These are phyloP conservation scores for Artemisia annua DNA, from an alignment of 129 eudicot genomes.

Conservation along the genomic window DNA sequence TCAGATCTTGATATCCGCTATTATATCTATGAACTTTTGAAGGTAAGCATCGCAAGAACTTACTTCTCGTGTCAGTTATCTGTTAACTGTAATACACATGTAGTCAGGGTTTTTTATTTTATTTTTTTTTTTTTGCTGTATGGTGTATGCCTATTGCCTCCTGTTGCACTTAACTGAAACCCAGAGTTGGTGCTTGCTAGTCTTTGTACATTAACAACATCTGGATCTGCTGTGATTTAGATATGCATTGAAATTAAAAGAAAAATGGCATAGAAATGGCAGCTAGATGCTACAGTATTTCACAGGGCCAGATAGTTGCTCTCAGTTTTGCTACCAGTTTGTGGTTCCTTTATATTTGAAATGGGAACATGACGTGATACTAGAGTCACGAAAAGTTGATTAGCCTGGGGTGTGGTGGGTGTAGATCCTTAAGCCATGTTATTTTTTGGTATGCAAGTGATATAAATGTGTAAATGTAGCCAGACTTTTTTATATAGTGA, in stretches of 20 bases:
- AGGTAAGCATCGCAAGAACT: conserved; percentile 44
- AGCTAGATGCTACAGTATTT: background rate
- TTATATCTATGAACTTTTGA: conserved; percentile 83
- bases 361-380: background rate
- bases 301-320: background rate
- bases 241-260: background rate
- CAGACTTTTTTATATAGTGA: background rate
- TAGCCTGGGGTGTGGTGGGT: background rate
- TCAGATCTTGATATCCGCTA: conserved; percentile 87
- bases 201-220: background rate
- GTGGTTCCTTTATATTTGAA: background rate
- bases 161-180: background rate
- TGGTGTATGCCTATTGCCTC: background rate
- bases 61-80: background rate
- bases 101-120: background rate
- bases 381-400: background rate
- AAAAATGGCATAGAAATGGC: background rate
- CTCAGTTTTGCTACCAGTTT: background rate
- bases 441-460: conserved; percentile 3
- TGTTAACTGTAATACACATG: background rate
- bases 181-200: background rate
- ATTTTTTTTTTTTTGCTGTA: background rate
- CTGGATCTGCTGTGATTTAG: background rate
- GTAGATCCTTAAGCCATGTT: background rate
- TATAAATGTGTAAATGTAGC: background rate